Base-by-base conservation (phyloP, 2,329 filamentous ascomycete species). In the Pseudogymnoascus sp. region DNA sequence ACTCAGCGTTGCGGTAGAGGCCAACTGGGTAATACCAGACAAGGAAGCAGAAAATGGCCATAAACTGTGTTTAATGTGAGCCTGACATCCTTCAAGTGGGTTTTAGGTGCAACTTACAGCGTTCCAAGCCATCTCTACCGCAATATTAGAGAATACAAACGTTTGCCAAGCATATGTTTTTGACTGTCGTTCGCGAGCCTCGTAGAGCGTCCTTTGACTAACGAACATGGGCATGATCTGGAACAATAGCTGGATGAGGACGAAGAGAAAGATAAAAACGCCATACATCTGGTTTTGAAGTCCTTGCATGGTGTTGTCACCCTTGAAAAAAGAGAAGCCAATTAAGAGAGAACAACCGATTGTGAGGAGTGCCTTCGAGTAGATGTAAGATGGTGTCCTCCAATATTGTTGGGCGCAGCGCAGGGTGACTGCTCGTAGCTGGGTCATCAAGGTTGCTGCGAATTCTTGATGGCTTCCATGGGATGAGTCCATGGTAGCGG, bases 21-120 rank as follows among this genome's bases (percentile, higher is more conserved):
- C 89, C 89, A 61, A 95, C 83, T 1, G 90, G 89, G 73, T 91
- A 96, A 79, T 95, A 96, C 84, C 89, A 93, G 73, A 81, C 86
- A 70, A 90, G 82, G 78, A 80, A 95, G 79, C 91, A 87, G 69
- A 93, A 77, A 25, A 86, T 80, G 1, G 85, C 84, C 59, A 60
- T 42, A 7, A 60, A 28, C 59, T 60, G 12, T 5, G 59, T 56
- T 18, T 9, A 60, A 25, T 42, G 59, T 60, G 14, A 60, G 59
- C 36, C 28, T 5, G n/a, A 42, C 14, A 28, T 11, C n/a, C 34
- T 38, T n/a, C 4, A n/a, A 25, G 59, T 9, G 16, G n/a, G 42
- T 23, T 31, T 60, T 38, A 25, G 36, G 16, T 25, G 8, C 25
- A 18, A 81, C 89, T 88, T 60, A 93, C 75, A 0, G 85, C 81